Evolutionary conservation across 208 protist species (phyloP), one percentile per base, ranked within the genome.

Genomic region (Strigomonas culicis): DNA sequence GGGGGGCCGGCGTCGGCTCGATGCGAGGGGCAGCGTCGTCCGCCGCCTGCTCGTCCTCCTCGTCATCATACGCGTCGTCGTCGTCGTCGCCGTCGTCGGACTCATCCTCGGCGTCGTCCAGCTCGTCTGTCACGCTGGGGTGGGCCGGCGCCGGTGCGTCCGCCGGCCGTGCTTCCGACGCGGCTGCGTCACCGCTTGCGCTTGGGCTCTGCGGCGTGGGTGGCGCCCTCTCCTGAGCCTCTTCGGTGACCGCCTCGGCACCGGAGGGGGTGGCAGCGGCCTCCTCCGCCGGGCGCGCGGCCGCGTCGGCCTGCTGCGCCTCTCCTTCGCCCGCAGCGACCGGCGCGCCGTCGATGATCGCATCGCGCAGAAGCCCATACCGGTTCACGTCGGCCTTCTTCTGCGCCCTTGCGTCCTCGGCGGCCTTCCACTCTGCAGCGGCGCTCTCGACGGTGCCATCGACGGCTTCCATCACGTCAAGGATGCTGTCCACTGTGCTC

Each of bases 391-490:
- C n/a, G 0, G 47, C 32, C 8, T 50, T 50, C 13, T 34, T 11
- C 13, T 27, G 34, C 8, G 24, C 22, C 32, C 31, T 64, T 22
- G n/a, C 39, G 4, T 63, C 31, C 19, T 53, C 50, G 25, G 30
- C 66, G 21, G 7, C 49, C 2, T 24, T 30, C 21, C 49, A 59
- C 24, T 47, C 22, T 28, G 32, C 59, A 27, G 28, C 47, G 7
- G 63, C 52, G 25, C 59, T 44, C n/a, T 46, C 61, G 30, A 75
- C 52, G 1, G 34, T 27, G 4, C 19, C 47, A 4, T 32, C 25
- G 1, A 55, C 47, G 24, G 56, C 72, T 31, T 70, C 53, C 28
- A 77, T 69, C 19, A n/a, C 47, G 32, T 60, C 30, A 15, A 77
- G 25, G 0, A 51, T 36, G 17, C 34, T 60, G 15, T 53, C 31